Conservation (phyloP, 2,329 filamentous ascomycete genomes). For the Shiraia sp. region DNA sequence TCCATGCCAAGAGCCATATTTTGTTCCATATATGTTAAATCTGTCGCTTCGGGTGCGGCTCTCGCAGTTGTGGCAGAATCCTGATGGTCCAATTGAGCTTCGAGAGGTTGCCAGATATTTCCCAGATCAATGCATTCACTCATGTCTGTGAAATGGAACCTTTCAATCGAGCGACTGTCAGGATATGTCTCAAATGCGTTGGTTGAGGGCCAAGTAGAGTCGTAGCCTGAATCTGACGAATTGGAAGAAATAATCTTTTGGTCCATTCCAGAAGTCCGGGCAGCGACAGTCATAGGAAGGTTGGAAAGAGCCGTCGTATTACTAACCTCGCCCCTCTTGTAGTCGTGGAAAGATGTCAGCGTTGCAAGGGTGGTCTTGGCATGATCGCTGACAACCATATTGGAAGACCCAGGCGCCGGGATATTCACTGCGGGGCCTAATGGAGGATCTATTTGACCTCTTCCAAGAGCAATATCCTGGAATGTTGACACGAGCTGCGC, state of each 20-base stretch:
- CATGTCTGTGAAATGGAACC: no score
- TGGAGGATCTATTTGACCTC: neutral
- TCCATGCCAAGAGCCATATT: no score
- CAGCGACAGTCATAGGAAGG: neutral
- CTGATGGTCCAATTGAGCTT: no score
- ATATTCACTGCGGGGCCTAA: neutral
- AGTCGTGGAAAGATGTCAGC: constrained; percentile 1
- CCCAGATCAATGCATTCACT: no score
- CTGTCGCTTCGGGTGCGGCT: no score
- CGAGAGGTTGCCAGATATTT: no score
- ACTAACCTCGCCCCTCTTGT: no score
- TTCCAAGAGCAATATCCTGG: constrained; percentile 6
- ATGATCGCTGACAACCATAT: neutral
- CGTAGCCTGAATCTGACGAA: constrained; percentile 28
- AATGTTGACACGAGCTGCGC: constrained; percentile 23
- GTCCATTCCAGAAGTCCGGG: neutral
- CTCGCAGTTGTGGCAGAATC: no score
- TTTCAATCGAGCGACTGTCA: no score
- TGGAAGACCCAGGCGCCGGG: neutral
- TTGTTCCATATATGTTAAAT: no score
- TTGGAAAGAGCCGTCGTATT: neutral
- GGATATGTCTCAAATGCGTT: no score
- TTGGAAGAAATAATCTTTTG: no score
- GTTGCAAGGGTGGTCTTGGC: neutral
- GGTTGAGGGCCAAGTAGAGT: constrained; percentile 12